Base-by-base conservation (phyloP, 108 stramenopile species). In the Cyclotella atomus region DNA sequence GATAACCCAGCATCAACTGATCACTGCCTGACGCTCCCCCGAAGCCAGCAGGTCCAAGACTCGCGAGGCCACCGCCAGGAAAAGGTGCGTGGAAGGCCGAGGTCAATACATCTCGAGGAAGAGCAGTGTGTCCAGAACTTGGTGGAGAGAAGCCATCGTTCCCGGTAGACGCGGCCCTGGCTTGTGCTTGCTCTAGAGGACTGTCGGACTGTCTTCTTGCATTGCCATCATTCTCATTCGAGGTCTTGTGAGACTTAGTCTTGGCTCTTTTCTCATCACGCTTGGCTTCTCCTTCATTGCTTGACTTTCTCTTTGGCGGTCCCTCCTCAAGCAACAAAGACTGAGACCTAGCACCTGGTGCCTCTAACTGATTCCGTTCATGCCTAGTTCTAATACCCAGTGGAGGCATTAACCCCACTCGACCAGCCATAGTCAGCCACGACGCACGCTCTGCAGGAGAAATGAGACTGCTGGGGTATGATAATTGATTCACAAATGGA, bases 1-100 rank as follows among this genome's bases (percentile, higher is more conserved):
- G 52, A 23, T 52, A 52, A 23, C 52, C 52, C 52, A 52, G 21
- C 52, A 52, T 52, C 21, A 52, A 23, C 3, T 52, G 52, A 23
- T 52, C 52, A 23, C 10, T 3, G n/a, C n/a, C n/a, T n/a, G n/a
- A n/a, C n/a, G n/a, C n/a, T n/a, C n/a, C n/a, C n/a, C n/a, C n/a
- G n/a, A n/a, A n/a, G n/a, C n/a, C 21, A 23, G 21, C 12, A 3
- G 10, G 52, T 24, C 23, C 23, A n/a, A 23, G 52, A 1, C 21
- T 9, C 2, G 9, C 52, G 52, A 52, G 52, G 21, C n/a, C 23
- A 2, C 2, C 21, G 2, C n/a, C 20, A 2, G 0, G 20, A 23
- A n/a, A 23, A 23, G 52, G n/a, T 19, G 52, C n/a, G 24, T 23
- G 52, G 52, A 23, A 41, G 12, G 38, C 6, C 38, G 38, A 41